phyloP scores from a whole-genome alignment of 2,329 filamentous ascomycete genomes.

The Pleoardoris graminearum region DNA sequence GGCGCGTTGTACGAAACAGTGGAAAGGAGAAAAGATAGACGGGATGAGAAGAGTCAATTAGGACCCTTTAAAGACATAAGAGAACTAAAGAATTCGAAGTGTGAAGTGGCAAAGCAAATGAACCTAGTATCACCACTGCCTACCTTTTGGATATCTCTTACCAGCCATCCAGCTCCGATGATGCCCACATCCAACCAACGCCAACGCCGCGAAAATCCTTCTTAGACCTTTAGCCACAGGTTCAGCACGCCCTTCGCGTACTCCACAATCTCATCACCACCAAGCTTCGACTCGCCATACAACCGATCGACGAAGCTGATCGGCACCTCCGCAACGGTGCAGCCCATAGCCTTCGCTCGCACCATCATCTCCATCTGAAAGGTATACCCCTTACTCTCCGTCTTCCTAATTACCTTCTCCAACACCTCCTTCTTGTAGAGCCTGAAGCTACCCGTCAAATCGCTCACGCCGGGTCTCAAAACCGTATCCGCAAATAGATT shows the following conservation, averaged over 20 bases:
- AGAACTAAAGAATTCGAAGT: not conserved
- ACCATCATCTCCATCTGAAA: conserved; percentile 99
- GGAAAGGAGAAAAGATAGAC: not conserved
- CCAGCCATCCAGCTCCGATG: conserved; percentile 1
- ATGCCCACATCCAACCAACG: conserved; percentile 24
- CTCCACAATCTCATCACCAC: conserved; percentile 92
- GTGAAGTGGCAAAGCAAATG: not conserved
- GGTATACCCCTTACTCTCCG: conserved; percentile 94
- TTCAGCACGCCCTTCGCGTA: conserved; percentile 72
- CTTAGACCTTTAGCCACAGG: conserved; percentile 55
- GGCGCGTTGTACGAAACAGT: too few relatives aligned
- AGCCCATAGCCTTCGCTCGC: conserved; percentile 92
- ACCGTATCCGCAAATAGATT: conserved; percentile 97
- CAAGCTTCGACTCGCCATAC: conserved; percentile 94
- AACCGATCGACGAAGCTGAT: conserved; percentile 95
- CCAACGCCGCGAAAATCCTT: conserved; percentile 30
- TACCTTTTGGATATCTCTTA: conserved; percentile 3
- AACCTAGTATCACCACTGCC: conserved; percentile 6
- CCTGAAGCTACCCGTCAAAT: conserved; percentile 91
- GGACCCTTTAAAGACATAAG: not conserved
- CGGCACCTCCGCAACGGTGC: conserved; percentile 89
- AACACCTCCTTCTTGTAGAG: conserved; percentile 91
- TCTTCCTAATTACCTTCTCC: conserved; percentile 85
- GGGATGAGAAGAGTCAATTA: not conserved
- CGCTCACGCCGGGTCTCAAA: conserved; percentile 88